phyloP scores from a whole-genome alignment of 306 rosid genomes.

The Cucumis cinereus region DNA sequence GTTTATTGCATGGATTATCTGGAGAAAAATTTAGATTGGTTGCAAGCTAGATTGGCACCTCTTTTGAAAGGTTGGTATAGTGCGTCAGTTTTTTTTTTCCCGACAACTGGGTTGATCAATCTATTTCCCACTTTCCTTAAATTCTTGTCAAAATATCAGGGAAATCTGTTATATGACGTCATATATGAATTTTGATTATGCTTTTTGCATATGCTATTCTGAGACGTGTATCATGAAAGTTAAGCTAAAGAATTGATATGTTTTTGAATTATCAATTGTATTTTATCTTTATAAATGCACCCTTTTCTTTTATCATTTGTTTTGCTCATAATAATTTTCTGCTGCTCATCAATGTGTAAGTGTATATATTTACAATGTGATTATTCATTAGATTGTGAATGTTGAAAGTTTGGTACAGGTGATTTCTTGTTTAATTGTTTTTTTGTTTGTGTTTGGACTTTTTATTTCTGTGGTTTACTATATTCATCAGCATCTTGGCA shows the following conservation, averaged over 20 bases:
- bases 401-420: not conserved
- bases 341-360: not conserved
- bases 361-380: not conserved
- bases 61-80: conserved; percentile 61
- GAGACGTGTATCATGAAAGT: not conserved
- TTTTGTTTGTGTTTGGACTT: not conserved
- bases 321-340: not conserved
- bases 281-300: not conserved
- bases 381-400: not conserved
- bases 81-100: not conserved
- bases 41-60: conserved; percentile 69
- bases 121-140: not conserved
- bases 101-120: not conserved
- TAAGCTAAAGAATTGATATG: not conserved
- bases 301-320: not conserved
- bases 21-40: conserved; percentile 90
- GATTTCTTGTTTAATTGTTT: not conserved
- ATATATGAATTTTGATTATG: not conserved
- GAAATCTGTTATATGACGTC: not conserved
- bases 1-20: conserved; percentile 91
- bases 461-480: not conserved
- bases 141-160: not conserved
- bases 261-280: not conserved
- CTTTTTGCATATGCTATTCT: not conserved
- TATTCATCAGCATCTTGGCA: not conserved